Base-by-base conservation (phyloP, 1,139 yeast species). In the Kodamaea derodonti region DNA sequence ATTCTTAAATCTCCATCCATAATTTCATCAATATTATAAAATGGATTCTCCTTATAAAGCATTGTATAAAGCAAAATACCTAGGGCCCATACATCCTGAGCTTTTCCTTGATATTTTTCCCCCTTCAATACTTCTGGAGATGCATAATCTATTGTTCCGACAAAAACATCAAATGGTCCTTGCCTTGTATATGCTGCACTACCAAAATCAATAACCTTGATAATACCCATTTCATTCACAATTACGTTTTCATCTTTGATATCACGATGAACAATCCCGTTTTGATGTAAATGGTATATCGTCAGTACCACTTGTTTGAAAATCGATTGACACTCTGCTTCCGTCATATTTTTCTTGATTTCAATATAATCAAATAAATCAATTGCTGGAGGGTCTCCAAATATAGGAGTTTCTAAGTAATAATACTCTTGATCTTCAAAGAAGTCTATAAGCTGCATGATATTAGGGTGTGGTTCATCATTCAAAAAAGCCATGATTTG, bases 131-230 rank as follows among this genome's bases (percentile, higher is more conserved):
- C 96, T 58, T 92, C 98, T 0, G 98, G 97, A 0, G 97, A 94
- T 0, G 97, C 97, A 57, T 90, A 92, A 57, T 92, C 97, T 27
- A 92, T 80, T 0, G 98, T 92, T 2, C 98, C 98, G 2, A 92
- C 97, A 62, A 92, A 92, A 9, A 90, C 95, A 49, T 90, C 96
- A 61, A 90, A 92, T 3, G 97, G 97, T 0, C 97, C 97, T 59
- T 82, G 90, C 44, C 75, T 78, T 15, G 80, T 76, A 57, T 87
- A 86, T 0, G 97, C 95, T 1, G 97, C 95, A 36, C 95, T 82
- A 0, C 98, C 98, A 60, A 88, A 92, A 60, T 92, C 98, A 53
- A 92, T 92, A 40, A 92, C 66, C 57, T 90, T 90, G 38, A 87
- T 80, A 24, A 79, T 65, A 3, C 86, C 86, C 40, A 78, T 69